Evolutionary conservation across 768 basidiomycete species (phyloP), one percentile per base, ranked within the genome.

Genomic region (Russula brevipes): DNA sequence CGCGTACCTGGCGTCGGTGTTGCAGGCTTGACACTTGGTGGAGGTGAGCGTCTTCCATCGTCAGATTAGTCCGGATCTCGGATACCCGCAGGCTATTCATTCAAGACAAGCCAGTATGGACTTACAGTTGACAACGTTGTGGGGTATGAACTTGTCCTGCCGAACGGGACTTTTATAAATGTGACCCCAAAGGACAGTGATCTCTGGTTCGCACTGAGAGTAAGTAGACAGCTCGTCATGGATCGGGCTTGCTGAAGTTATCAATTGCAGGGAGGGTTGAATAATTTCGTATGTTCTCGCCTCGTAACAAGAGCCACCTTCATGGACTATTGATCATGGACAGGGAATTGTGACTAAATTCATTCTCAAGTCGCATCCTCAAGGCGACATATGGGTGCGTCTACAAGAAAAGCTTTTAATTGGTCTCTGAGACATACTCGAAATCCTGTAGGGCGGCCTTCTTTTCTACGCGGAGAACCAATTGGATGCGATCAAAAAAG

Each of bases 71-170:
- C 31, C 14, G 7, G 4, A 45, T n/a, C 19, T 38, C 2, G 19
- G 17, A 38, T 6, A 9, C 7, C 12, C 17, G 3, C 30, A 63
- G 76, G 76, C 7, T 77, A 72, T 65, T 73, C 75, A 0, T 59
- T 64, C 46, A 70, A 70, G 60, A 72, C 70, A 6, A 75, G 72
- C 56, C 70, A 71, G 54, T 70, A 70, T 59, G 74, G 76, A 9
- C 59, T 76, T 10, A 70, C 70, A 2, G 65, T 76, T 41, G 77
- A 78, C 65, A 77, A 75, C 55, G 54, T 78, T 35, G 61, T 53
- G 14, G 67, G 52, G 35, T 69, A 67, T 14, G 56, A 73, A 55
- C 60, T 76, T 16, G 73, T 75, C 16, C 55, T 72, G 1, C 74
- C 75, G 8, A 68, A 69, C 46, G 77, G 76, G 4, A 58, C 57